Percentiles rank a stretch among this genome's conserved stretches.
Evolutionary conservation across 331 rosid species (phyloP).

Genomic region (Quercus lobata): DNA sequence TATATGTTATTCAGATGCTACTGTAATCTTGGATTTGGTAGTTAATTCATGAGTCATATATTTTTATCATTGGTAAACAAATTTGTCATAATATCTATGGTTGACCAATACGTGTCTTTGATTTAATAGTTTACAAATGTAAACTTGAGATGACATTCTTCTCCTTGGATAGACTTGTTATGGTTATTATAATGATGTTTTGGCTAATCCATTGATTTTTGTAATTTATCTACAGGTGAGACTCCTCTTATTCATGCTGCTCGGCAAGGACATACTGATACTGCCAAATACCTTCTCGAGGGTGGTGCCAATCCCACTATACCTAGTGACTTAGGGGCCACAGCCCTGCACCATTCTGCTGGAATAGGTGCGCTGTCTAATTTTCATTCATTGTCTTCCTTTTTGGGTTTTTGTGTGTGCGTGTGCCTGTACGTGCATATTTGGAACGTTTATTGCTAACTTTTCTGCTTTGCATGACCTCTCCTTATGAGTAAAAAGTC

Average conservation of each 20-base stretch:
- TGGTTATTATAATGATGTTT: neutral
- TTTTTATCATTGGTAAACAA: neutral
- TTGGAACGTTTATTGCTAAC: neutral
- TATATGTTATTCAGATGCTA: neutral
- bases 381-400: neutral
- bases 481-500: neutral
- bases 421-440: neutral
- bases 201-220: neutral
- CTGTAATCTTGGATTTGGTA: neutral
- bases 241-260: constrained; percentile 95
- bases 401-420: neutral
- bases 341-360: constrained; percentile 87
- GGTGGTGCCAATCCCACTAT: constrained; percentile 61
- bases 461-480: neutral
- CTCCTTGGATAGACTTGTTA: neutral
- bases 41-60: neutral
- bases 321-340: constrained; percentile 80
- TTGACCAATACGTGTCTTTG: neutral
- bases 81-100: neutral
- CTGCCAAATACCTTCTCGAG: constrained; percentile 74
- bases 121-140: neutral
- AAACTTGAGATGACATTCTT: neutral
- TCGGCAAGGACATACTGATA: constrained; percentile 70
- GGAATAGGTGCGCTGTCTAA: constrained; percentile 56
- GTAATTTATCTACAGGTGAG: constrained; percentile 49